Evolutionary conservation across 176 grass and related monocot genomes (phyloP), one percentile per base, ranked within the genome.

Genomic region (Triticum monococcum): DNA sequence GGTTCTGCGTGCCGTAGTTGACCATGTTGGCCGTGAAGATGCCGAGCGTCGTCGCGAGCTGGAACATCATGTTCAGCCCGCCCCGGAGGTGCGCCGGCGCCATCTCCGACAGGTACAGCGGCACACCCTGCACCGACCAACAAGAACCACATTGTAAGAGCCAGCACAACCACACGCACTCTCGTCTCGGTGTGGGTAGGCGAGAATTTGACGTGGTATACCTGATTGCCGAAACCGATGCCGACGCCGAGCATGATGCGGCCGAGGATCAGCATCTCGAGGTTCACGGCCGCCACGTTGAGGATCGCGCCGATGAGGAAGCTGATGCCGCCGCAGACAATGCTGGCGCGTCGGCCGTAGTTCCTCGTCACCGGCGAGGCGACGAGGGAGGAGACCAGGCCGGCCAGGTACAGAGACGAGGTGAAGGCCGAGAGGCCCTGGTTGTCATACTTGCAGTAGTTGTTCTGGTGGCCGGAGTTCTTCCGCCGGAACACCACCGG

Each of bases 31-130:
- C 96, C 35, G 88, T 89, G 90, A 98, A 88, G 79, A 98, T 98
- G 84, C 96, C 93, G 10, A 95, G 90, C 65, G 96, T 98, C 63
- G 93, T 98, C 11, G 96, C 96, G 5, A 98, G 89, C 86, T 98
- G 96, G 91, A 98, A 98, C 96, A 98, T 91, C 93, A 98, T 98
- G 88, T 98, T 98, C 77, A 98, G 91, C 7, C 52, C 96, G 2
- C 96, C 96, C 12, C 96, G 88, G 64, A 98, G 87, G 90, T 95
- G 96, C 2, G 96, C 91, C 43, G 96, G 93, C 13, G 93, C 96
- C 96, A 98, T 95, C 84, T 98, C 95, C 5, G 95, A 98, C 45
- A 98, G 85, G 72, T 98, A 98, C 54, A 98, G 78, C 17, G 92
- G 95, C 40, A 98, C 95, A 2, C 91, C 95, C 95, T 95, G 66